Base-by-base conservation (phyloP, 768 basidiomycete genomes). In the Chalciporus chontae region DNA sequence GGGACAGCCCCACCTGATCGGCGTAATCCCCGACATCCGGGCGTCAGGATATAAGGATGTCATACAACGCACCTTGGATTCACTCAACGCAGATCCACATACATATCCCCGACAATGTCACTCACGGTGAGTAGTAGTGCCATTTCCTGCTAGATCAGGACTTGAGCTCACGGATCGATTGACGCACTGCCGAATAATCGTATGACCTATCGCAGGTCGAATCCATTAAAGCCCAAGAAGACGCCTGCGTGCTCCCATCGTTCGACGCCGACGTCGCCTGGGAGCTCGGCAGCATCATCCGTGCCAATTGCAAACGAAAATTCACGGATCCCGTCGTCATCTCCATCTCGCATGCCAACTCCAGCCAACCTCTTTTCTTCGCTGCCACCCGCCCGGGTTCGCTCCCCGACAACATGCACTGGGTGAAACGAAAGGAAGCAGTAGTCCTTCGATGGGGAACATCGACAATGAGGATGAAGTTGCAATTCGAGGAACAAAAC, bases 191-290 rank as follows among this genome's bases (percentile, higher is more conserved):
- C 13, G 29, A 31, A 31, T 31, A 7, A 31, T 11, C 13, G 13
- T 31, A 10, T 31, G 29, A 21, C 21, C 21, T 4, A 21, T 21
- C 21, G 21, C 31, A 63, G 57, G 18, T 67, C 40, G 55, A 58
- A 26, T 42, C 48, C 4, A 38, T 69, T 43, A 47, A 46, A 24
- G 48, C 60, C 4, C 48, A 69, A 40, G 69, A 71, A 37, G 41
- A 57, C 7, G 50, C 54, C 9, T 60, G 66, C 36, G 40, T 56
- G 1, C 67, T 70, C 51, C 53, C 51, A 0, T 19, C 57, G 0
- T 70, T 70, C 52, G 60, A 68, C 44, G 59, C 62, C 21, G 53
- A 64, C 42, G 67, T 68, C 39, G 69, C 69, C 1, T 70, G 69
- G 65, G 62, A 62, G 24, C 42, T 70, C 21, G 69, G 69, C 15